Evolutionary conservation across 148 eudicot genomes (phyloP).

Genomic region (Heliosperma pusillum): DNA sequence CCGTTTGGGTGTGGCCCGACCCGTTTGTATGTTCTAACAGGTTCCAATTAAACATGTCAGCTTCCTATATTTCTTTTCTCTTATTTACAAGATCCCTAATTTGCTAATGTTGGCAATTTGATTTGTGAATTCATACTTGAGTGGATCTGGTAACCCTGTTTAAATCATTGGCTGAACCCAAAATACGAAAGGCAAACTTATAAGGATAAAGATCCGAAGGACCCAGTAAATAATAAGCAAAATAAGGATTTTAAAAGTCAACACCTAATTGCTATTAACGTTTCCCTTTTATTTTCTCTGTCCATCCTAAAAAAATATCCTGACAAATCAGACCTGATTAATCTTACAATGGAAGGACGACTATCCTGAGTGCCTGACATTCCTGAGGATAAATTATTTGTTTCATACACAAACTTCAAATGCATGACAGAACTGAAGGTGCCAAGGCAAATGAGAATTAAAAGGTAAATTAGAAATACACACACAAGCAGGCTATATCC

Average conservation of each 20-base stretch:
- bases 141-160: too few relatives aligned
- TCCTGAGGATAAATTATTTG: neutral
- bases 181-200: neutral
- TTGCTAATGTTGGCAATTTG: neutral
- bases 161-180: neutral
- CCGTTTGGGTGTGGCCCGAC: too few relatives aligned
- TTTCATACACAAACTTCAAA: neutral
- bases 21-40: too few relatives aligned
- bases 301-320: neutral
- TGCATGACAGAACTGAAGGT: conserved; percentile 7
- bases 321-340: neutral
- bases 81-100: neutral
- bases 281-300: neutral
- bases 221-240: too few relatives aligned
- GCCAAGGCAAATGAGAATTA: neutral
- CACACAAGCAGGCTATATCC: neutral
- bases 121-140: too few relatives aligned
- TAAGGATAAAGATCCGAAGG: neutral
- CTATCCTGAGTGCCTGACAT: neutral
- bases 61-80: neutral
- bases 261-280: neutral
- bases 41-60: neutral
- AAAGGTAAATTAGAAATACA: neutral
- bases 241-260: too few relatives aligned
- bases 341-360: neutral